Percentiles rank a stretch among this genome's conserved stretches.
Conservation (phyloP, 2,329 filamentous ascomycete species). For the Graphilbum sp. region DNA sequence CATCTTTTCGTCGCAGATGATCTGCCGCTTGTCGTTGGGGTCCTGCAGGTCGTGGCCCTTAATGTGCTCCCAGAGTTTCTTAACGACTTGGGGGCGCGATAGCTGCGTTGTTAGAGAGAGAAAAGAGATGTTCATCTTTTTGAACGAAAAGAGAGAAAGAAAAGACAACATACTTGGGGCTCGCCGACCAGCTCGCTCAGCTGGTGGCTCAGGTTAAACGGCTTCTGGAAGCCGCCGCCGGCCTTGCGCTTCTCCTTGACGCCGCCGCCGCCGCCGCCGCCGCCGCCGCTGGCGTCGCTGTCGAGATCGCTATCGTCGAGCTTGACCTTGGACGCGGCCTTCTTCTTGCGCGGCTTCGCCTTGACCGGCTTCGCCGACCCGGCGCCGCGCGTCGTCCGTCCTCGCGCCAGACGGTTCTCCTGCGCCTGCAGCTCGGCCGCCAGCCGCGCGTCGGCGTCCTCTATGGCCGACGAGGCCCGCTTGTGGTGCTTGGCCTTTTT, state of each 20-base stretch:
- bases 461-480: conserved; percentile 33
- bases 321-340: conserved; percentile 59
- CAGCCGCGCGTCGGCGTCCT: conserved; percentile 71
- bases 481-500: conserved; percentile 47
- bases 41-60: conserved; percentile 80
- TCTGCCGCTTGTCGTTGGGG: conserved; percentile 79
- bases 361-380: conserved; percentile 43
- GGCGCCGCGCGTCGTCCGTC: conserved; percentile 62
- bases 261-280: conserved; percentile 35
- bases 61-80: conserved; percentile 92
- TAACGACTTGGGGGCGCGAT: conserved; percentile 87
- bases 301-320: conserved; percentile 68
- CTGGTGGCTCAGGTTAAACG: conserved; percentile 55
- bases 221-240: conserved; percentile 85
- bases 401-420: conserved; percentile 56
- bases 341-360: conserved; percentile 52
- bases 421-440: conserved; percentile 84
- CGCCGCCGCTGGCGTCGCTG: conserved; percentile 35
- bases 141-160: neutral
- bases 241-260: conserved; percentile 62
- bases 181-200: conserved; percentile 57
- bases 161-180: conserved; percentile 33
- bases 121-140: too few species aligned
- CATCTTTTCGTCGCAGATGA: conserved; percentile 82
- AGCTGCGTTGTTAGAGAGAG: conserved; percentile 34